A percentile compares a stretch with the other conserved stretches of the same genome.
These are phyloP conservation scores for Manihot esculenta DNA, from an alignment of 441 rosid species.

Conservation along the genomic window DNA sequence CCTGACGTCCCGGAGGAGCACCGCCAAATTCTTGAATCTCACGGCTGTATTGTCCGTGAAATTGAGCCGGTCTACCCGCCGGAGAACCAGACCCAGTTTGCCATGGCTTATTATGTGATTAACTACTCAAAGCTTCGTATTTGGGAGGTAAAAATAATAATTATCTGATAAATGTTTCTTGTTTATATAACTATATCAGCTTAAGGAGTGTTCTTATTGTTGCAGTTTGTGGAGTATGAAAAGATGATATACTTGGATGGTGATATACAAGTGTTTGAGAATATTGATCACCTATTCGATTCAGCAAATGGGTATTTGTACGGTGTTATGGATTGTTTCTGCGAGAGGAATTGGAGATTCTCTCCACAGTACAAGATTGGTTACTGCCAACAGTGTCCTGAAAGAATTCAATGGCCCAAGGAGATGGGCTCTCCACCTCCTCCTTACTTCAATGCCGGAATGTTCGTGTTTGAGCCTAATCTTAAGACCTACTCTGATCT, in stretches of 20 bases:
- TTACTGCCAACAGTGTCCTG: constrained; percentile 75
- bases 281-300: constrained; percentile 71
- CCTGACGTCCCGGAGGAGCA: constrained; percentile 78
- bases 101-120: constrained; percentile 70
- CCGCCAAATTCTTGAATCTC: constrained; percentile 55
- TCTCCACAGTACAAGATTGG: constrained; percentile 61
- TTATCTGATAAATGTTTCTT: background rate
- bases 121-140: constrained; percentile 77
- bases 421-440: constrained; percentile 58
- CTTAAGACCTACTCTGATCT: constrained; percentile 43
- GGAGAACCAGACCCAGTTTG: constrained; percentile 43
- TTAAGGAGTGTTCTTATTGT: background rate
- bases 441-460: constrained; percentile 82
- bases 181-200: background rate
- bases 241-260: constrained; percentile 86
- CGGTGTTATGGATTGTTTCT: constrained; percentile 76
- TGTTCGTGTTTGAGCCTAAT: constrained; percentile 65
- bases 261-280: constrained; percentile 74
- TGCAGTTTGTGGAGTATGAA: constrained; percentile 72
- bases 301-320: constrained; percentile 50
- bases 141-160: constrained; percentile 60
- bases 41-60: constrained; percentile 70
- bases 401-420: constrained; percentile 57
- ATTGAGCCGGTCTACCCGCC: constrained; percentile 67
- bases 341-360: constrained; percentile 55